Percentiles rank a stretch among this genome's conserved stretches.
Conservation (phyloP, 768 basidiomycete genomes). For the Cubamyces sp. region DNA sequence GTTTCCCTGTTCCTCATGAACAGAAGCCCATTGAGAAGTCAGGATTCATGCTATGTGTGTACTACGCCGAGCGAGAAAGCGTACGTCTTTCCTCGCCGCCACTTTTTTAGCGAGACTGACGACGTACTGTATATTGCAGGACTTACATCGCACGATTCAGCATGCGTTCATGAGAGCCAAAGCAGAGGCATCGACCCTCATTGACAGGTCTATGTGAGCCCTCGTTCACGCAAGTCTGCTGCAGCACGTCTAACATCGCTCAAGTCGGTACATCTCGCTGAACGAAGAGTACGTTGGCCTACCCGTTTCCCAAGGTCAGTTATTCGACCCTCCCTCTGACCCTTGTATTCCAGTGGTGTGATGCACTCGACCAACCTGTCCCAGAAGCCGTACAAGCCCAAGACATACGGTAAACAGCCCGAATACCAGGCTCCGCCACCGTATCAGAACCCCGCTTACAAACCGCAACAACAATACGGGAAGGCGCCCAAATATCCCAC, state of each 20-base stretch:
- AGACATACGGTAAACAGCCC: conserved; percentile 16
- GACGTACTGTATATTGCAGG: neutral
- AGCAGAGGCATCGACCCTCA: conserved; percentile 8
- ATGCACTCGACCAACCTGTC: conserved; percentile 21
- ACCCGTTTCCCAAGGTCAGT: conserved; percentile 22
- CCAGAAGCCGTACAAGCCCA: conserved; percentile 23
- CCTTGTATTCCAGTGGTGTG: conserved; percentile 9
- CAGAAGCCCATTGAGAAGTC: conserved; percentile 24
- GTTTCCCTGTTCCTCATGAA: conserved; percentile 21
- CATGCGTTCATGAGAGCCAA: conserved; percentile 19
- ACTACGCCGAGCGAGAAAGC: conserved; percentile 20
- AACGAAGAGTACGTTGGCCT: conserved; percentile 26
- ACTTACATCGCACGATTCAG: conserved; percentile 21
- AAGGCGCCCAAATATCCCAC: conserved; percentile 24
- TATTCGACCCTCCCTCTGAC: conserved; percentile 11
- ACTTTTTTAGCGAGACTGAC: neutral
- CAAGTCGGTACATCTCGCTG: conserved; percentile 23
- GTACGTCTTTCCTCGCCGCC: conserved; percentile 4
- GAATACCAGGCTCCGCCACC: conserved; percentile 1
- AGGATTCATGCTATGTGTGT: conserved; percentile 24
- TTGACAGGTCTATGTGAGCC: conserved; percentile 23
- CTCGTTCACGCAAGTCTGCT: neutral
- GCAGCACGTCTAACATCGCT: neutral
- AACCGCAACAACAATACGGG: conserved; percentile 16
- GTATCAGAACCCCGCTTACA: conserved; percentile 4